Percentiles rank a stretch among this genome's conserved stretches.
Evolutionary conservation across 2,329 filamentous ascomycete genomes (phyloP).

Genomic region (Rutstroemia sp.): DNA sequence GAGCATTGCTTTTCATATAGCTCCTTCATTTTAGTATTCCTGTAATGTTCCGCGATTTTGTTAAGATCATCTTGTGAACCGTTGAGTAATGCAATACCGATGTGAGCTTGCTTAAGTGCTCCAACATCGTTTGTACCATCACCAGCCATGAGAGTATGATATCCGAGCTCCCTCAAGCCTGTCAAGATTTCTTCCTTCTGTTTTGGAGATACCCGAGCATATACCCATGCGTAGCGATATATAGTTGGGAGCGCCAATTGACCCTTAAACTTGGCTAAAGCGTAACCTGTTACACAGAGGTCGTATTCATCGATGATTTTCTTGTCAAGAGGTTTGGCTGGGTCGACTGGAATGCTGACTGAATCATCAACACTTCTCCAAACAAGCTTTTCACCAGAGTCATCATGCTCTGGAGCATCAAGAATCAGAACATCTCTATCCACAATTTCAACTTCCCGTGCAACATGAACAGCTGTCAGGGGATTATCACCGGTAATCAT

Average conservation of each 20-base stretch:
- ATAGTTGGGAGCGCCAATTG: constrained; percentile 70
- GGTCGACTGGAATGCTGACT: constrained; percentile 76
- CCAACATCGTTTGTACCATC: constrained; percentile 98
- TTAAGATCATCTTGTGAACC: constrained; percentile 86
- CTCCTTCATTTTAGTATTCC: constrained; percentile 97
- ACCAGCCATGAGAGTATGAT: constrained; percentile 97
- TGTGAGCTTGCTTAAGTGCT: constrained; percentile 94
- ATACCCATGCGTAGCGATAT: constrained; percentile 90
- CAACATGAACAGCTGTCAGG: constrained; percentile 91
- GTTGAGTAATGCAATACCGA: constrained; percentile 92
- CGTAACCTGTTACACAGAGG: constrained; percentile 92
- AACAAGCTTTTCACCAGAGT: constrained; percentile 70
- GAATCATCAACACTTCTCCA: constrained; percentile 96
- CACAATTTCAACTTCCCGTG: constrained; percentile 92
- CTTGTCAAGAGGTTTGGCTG: constrained; percentile 69
- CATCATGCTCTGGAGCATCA: constrained; percentile 87
- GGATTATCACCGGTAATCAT: constrained; percentile 99
- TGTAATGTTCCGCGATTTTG: constrained; percentile 86
- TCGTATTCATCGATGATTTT: constrained; percentile 81
- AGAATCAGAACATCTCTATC: constrained; percentile 92
- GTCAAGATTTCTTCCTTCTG: constrained; percentile 99
- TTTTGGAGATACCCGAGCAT: constrained; percentile 95
- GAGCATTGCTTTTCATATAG: constrained; percentile 93
- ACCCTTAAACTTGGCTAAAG: constrained; percentile 79
- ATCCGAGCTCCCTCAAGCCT: constrained; percentile 90